Evolutionary conservation across 73 alveolate species (phyloP).

Genomic region (Paramecium pentaurelia): DNA sequence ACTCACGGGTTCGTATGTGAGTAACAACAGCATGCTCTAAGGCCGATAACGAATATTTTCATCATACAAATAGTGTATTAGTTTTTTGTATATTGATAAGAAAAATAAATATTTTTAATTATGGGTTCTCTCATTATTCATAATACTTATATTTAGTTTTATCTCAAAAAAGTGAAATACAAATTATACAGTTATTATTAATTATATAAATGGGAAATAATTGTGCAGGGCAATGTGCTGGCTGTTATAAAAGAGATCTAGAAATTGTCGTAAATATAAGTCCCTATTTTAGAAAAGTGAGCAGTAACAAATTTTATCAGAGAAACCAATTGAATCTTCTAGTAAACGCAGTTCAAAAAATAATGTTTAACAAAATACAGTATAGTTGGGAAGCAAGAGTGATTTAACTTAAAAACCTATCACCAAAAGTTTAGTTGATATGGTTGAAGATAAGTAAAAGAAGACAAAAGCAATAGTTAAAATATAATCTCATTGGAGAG

Average conservation of each 20-base stretch:
- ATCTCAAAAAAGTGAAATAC: background rate
- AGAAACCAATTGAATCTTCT: background rate
- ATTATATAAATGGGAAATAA: conserved; percentile 11
- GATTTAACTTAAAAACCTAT: background rate
- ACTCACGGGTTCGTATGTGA: conserved; percentile 19
- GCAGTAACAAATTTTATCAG: background rate
- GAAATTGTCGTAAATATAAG: background rate
- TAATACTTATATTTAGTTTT: background rate
- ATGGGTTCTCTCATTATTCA: background rate
- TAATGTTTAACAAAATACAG: background rate
- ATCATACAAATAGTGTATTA: background rate
- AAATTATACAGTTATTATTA: background rate
- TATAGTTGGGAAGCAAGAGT: background rate
- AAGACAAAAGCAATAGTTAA: conserved; percentile 1
- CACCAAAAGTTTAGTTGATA: background rate
- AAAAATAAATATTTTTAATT: background rate
- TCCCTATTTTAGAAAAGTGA: conserved; percentile 3
- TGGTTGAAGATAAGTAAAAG: background rate
- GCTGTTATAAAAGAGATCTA: background rate
- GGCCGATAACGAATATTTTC: conserved; percentile 29
- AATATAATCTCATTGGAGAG: conserved; percentile 43
- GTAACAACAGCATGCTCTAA: conserved; percentile 16
- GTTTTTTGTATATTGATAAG: background rate
- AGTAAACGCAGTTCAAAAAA: conserved; percentile 10
- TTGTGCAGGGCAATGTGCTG: background rate